A percentile compares a stretch with the other conserved stretches of the same genome.
Evolutionary conservation across 2,329 filamentous ascomycete genomes (phyloP).

Genomic region (Hypoxylon sp.): DNA sequence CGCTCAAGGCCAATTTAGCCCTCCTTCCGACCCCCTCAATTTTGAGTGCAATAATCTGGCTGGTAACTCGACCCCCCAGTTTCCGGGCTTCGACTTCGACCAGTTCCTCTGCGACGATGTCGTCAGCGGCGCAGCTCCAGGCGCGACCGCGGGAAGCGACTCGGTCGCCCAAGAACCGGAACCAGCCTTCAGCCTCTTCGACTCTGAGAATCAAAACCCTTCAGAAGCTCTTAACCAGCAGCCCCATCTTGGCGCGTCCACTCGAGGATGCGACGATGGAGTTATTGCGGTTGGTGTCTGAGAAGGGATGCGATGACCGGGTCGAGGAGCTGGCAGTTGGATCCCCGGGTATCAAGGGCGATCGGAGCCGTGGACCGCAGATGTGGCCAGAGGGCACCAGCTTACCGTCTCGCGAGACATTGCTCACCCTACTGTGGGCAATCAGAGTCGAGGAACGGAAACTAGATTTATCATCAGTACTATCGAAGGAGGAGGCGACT

Average conservation of each 20-base stretch:
- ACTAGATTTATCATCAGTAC: conserved; percentile 30
- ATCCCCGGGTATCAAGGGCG: conserved; percentile 49
- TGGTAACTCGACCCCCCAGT: conserved; percentile 63
- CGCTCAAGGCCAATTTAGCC: conserved; percentile 78
- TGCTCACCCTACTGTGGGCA: conserved; percentile 49
- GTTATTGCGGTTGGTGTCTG: conserved; percentile 75
- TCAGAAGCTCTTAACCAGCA: conserved; percentile 74
- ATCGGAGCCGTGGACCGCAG: conserved; percentile 46
- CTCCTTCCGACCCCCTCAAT: conserved; percentile 73
- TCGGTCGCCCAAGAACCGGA: conserved; percentile 61
- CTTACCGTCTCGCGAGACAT: conserved; percentile 48
- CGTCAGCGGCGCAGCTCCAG: conserved; percentile 54
- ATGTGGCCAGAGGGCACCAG: conserved; percentile 48
- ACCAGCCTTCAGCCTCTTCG: conserved; percentile 60
- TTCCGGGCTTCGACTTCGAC: conserved; percentile 54
- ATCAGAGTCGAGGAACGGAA: conserved; percentile 48
- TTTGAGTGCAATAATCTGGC: conserved; percentile 72
- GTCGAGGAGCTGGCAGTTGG: conserved; percentile 50
- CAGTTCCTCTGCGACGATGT: conserved; percentile 64
- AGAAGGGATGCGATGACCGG: conserved; percentile 57
- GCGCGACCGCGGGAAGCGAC: conserved; percentile 57
- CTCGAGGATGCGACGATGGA: conserved; percentile 76
- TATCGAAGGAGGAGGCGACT: conserved; percentile 27
- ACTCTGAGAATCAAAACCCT: conserved; percentile 68
- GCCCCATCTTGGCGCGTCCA: conserved; percentile 77